Percentiles rank a stretch among this genome's conserved stretches.
These are phyloP conservation scores for Gomphus sp. DNA, from an alignment of 1,284 basidiomycete genomes.

Conservation along the genomic window DNA sequence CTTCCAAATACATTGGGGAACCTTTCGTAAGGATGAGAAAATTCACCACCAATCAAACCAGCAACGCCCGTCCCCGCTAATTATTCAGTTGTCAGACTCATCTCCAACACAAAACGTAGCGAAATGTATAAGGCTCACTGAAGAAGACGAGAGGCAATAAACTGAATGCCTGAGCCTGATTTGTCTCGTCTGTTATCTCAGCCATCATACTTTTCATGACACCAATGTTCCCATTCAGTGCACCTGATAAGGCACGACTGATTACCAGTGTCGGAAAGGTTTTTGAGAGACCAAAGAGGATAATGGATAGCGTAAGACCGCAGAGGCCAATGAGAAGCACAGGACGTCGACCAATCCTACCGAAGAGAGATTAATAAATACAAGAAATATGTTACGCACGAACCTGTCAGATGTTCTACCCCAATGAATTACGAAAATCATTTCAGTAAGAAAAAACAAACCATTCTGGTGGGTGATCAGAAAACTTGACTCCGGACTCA, in stretches of 20 bases:
- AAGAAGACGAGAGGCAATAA: constrained; percentile 57
- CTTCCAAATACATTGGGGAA: constrained; percentile 28
- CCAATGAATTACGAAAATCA: not conserved
- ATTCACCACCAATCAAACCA: constrained; percentile 30
- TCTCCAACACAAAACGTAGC: not conserved
- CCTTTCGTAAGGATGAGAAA: constrained; percentile 30
- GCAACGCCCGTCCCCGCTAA: constrained; percentile 18
- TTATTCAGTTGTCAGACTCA: not conserved
- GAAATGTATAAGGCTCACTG: constrained; percentile 25
- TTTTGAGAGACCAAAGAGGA: constrained; percentile 35
- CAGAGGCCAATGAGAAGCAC: constrained; percentile 18
- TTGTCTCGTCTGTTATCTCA: constrained; percentile 65
- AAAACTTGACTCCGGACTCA: too few species aligned
- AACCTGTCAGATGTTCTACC: not conserved
- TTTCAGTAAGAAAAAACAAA: not conserved
- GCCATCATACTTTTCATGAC: constrained; percentile 67
- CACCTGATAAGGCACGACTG: constrained; percentile 32
- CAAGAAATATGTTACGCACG: not conserved
- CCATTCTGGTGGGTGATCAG: too few species aligned
- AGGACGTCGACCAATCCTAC: not conserved
- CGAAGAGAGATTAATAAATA: not conserved
- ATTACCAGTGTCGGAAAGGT: constrained; percentile 30
- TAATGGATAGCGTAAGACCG: constrained; percentile 30
- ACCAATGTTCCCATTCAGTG: constrained; percentile 45
- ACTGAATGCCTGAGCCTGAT: constrained; percentile 50